Percentiles rank a stretch among this genome's conserved stretches.
These are phyloP conservation scores for Acanthochlamys bracteata DNA, from an alignment of 106 monocot species.

Conservation along the genomic window DNA sequence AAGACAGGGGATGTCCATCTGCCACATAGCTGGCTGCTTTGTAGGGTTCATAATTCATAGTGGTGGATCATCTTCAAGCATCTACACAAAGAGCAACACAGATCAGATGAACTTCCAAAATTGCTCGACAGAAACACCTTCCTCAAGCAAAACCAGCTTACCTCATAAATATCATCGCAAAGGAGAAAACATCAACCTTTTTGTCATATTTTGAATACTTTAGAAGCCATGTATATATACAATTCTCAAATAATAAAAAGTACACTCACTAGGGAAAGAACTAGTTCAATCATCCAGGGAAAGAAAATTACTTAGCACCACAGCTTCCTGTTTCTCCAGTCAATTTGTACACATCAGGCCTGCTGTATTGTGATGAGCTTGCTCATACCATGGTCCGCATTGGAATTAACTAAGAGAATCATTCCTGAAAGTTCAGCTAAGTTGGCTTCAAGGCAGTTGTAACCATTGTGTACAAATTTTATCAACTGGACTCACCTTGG, in stretches of 20 bases:
- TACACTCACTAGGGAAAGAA: not conserved
- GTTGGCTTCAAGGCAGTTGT: slow-evolving; percentile 7
- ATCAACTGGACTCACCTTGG: slow-evolving; percentile 53
- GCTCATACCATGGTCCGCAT: slow-evolving; percentile 91
- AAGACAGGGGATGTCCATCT: slow-evolving; percentile 68
- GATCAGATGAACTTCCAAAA: too few relatives aligned
- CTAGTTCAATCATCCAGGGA: too few relatives aligned
- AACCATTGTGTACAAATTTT: not conserved
- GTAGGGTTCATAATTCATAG: slow-evolving; percentile 83
- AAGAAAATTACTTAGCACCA: slow-evolving; percentile 19
- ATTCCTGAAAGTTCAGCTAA: slow-evolving; percentile 47
- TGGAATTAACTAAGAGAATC: slow-evolving; percentile 94
- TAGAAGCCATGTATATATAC: slow-evolving; percentile 94
- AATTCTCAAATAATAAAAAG: slow-evolving; percentile 13
- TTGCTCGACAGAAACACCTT: not conserved
- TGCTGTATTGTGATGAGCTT: slow-evolving; percentile 88
- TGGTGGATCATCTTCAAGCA: slow-evolving; percentile 96
- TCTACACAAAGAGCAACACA: slow-evolving; percentile 24
- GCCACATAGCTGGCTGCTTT: slow-evolving; percentile 83
- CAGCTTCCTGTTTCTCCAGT: slow-evolving; percentile 99
- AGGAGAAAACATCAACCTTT: slow-evolving; percentile 98
- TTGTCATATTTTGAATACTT: slow-evolving; percentile 99
- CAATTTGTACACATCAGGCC: slow-evolving; percentile 92
- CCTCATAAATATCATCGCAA: slow-evolving; percentile 99
- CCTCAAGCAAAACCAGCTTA: slow-evolving; percentile 16